phyloP scores from a whole-genome alignment of 2,329 filamentous ascomycete species.

The Scytalidium lignicola region DNA sequence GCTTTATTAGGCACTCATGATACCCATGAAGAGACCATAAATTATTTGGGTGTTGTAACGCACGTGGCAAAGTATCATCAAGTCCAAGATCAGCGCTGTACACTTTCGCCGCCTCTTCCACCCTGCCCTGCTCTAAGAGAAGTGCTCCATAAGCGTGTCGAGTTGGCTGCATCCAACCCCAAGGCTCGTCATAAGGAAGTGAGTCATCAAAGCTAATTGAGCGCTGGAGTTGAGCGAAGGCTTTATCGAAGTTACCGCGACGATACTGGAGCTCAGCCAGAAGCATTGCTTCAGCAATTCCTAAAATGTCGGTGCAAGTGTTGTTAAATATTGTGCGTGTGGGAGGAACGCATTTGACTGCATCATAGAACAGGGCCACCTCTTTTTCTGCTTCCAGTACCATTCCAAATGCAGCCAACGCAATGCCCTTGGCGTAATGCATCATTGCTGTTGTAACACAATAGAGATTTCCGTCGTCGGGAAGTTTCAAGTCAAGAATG shows the following conservation, averaged over 20 bases:
- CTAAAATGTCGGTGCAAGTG: slow-evolving; percentile 56
- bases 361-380: slow-evolving; percentile 44
- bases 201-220: slow-evolving; percentile 56
- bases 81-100: slow-evolving; percentile 60
- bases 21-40: slow-evolving; percentile 72
- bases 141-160: slow-evolving; percentile 67
- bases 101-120: slow-evolving; percentile 48
- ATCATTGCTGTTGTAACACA: slow-evolving; percentile 64
- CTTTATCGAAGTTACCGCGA: slow-evolving; percentile 47
- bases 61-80: slow-evolving; percentile 54
- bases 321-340: slow-evolving; percentile 67
- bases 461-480: slow-evolving; percentile 55
- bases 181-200: slow-evolving; percentile 68
- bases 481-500: slow-evolving; percentile 51
- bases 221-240: slow-evolving; percentile 53
- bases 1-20: slow-evolving; percentile 59
- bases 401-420: slow-evolving; percentile 53
- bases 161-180: slow-evolving; percentile 75
- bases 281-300: slow-evolving; percentile 59
- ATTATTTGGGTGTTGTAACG: slow-evolving; percentile 65
- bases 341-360: slow-evolving; percentile 46
- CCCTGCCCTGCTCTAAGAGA: slow-evolving; percentile 59
- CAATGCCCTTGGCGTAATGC: slow-evolving; percentile 64
- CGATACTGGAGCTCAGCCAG: slow-evolving; percentile 72
- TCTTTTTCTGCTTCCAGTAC: slow-evolving; percentile 50